Base-by-base conservation (phyloP, 2,329 filamentous ascomycete genomes). In the Triangularia verruculosa region DNA sequence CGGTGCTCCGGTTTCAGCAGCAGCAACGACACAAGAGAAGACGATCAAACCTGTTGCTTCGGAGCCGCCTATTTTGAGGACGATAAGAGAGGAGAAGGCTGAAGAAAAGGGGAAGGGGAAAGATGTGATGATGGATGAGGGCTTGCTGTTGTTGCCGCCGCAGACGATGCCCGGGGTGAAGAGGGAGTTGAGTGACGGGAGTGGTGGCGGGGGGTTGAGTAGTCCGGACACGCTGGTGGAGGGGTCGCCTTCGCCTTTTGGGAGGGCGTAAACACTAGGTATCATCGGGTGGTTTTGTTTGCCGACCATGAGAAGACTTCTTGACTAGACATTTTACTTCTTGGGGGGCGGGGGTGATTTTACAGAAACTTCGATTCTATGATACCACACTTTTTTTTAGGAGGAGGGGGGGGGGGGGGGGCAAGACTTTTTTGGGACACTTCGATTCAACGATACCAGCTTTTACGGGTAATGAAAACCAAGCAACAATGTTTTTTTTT, bases 151-250 rank as follows among this genome's bases (percentile, higher is more conserved):
- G 28, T 27, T 47, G 27, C 60, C 51, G 17, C 54, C 60, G 39
- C 61, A n/a, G 17, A 20, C 39, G n/a, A 47, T 47, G 9, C 39
- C 39, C 6, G 39, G 2, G 6, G 39, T 47, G 8, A 47, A 47
- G 39, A 20, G 3, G 61, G 63, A 32, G 34, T 20, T 17, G 58
- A 52, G 62, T 15, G 62, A 67, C 27, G 51, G 61, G 13, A 28
- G 66, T 11, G 58, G 56, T 3, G 67, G 69, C n/a, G n/a, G n/a
- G n/a, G n/a, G n/a, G n/a, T 66, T 66, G 2, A 61, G 63, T 57
- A 72, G 70, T 54, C 70, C 71, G 4, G 69, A 72, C 43, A 72
- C 71, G 28, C 51, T 73, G 52, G 69, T 72, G n/a, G 66, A 65
- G 32, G 61, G 22, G 4, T 27, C 24, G 4, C 54, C 68, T 6